A percentile compares a stretch with the other conserved stretches of the same genome.
These are phyloP conservation scores for Aureobasidium namibiae DNA, from an alignment of 2,329 filamentous ascomycete genomes.

Conservation along the genomic window DNA sequence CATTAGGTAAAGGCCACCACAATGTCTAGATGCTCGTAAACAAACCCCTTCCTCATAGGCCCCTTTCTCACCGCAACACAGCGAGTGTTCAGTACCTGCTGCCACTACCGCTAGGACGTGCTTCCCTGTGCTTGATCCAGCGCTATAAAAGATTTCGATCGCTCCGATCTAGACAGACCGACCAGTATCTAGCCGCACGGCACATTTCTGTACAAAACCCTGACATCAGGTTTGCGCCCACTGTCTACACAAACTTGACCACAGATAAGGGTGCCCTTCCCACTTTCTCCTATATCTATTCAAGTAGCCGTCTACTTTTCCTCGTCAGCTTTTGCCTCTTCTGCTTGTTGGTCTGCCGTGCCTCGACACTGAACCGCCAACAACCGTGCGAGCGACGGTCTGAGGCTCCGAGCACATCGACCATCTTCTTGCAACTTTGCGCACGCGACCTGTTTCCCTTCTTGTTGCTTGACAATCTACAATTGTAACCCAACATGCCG, in stretches of 20 bases:
- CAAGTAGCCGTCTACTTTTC: neutral
- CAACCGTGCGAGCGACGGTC: neutral
- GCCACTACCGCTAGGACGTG: constrained; percentile 3
- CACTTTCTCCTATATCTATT: constrained; percentile 6
- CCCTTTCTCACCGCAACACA: neutral
- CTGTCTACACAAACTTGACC: neutral
- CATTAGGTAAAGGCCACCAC: neutral
- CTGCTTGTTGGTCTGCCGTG: neutral
- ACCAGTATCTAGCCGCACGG: constrained; percentile 6
- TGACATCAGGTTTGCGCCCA: constrained; percentile 2
- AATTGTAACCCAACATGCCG: neutral
- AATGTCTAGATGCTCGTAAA: neutral
- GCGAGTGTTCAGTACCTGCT: neutral
- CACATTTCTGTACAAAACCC: constrained; percentile 7
- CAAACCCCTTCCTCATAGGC: neutral
- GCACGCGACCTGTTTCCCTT: neutral
- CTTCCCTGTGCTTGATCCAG: neutral
- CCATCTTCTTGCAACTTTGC: neutral
- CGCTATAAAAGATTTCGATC: constrained; percentile 5
- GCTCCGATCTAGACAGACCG: constrained; percentile 1
- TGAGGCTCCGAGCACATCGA: neutral
- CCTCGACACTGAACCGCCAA: neutral
- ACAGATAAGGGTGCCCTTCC: neutral
- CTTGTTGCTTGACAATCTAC: neutral
- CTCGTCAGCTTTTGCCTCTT: neutral